A percentile compares a stretch with the other conserved stretches of the same genome.
Evolutionary conservation across 805 yeast genomes (phyloP).

Genomic region (Metschnikowia continentalis): DNA sequence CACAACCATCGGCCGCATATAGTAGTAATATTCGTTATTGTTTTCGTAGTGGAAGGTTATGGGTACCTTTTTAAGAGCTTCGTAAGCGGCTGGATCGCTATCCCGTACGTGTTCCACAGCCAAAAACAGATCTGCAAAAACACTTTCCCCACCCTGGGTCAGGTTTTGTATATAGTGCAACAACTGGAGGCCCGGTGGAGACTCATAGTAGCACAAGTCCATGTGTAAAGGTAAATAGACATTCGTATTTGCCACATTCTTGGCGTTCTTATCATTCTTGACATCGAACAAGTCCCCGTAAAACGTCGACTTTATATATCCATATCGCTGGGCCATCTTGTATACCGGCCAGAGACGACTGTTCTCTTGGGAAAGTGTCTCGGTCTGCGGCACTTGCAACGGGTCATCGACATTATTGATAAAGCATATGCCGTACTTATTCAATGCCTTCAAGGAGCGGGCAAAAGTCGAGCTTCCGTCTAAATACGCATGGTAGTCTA

Average conservation of each 20-base stretch:
- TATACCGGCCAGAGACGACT: constrained; percentile 38
- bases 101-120: constrained; percentile 57
- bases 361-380: constrained; percentile 38
- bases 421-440: constrained; percentile 54
- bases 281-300: constrained; percentile 74
- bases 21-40: constrained; percentile 57
- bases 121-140: constrained; percentile 65
- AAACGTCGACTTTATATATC: constrained; percentile 66
- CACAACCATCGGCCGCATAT: constrained; percentile 58
- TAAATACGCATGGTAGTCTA: constrained; percentile 40
- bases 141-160: constrained; percentile 62
- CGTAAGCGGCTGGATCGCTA: constrained; percentile 57
- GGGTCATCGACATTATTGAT: constrained; percentile 51
- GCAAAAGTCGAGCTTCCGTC: constrained; percentile 28
- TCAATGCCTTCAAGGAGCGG: constrained; percentile 42
- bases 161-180: constrained; percentile 56
- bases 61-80: constrained; percentile 59
- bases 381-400: constrained; percentile 21
- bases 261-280: constrained; percentile 34
- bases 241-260: constrained; percentile 66
- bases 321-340: constrained; percentile 47
- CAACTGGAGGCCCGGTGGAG: constrained; percentile 76
- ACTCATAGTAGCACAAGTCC: constrained; percentile 73
- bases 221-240: constrained; percentile 67
- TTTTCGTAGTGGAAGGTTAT: constrained; percentile 66